A percentile compares a stretch with the other conserved stretches of the same genome.
Evolutionary conservation across 148 eudicot genomes (phyloP).

Genomic region (Fagopyrum esculentum): DNA sequence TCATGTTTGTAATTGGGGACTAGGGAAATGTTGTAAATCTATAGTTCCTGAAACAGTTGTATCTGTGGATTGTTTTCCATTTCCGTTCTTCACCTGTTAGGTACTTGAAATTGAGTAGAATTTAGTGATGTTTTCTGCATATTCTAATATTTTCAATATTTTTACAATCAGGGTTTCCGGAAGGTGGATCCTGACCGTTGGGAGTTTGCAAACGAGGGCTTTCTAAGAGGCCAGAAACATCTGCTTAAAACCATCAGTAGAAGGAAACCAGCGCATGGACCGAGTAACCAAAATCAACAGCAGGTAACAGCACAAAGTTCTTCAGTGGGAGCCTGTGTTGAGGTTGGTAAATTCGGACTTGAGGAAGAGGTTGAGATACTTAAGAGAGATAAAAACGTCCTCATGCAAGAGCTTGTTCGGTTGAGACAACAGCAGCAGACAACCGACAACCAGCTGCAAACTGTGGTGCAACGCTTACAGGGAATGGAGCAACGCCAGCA

Average conservation of each 20-base stretch:
- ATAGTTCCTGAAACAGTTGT: not conserved
- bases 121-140: not conserved
- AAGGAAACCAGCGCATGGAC: slow-evolving; percentile 44
- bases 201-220: slow-evolving; percentile 72
- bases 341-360: slow-evolving; percentile 59
- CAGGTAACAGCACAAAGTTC: slow-evolving; percentile 24
- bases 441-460: slow-evolving; percentile 48
- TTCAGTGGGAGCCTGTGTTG: slow-evolving; percentile 48
- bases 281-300: slow-evolving; percentile 32
- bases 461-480: slow-evolving; percentile 53
- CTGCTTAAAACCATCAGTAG: slow-evolving; percentile 43
- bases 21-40: not conserved
- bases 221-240: slow-evolving; percentile 52
- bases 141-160: not conserved
- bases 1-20: not conserved
- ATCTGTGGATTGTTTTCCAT: not conserved
- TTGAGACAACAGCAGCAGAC: slow-evolving; percentile 54
- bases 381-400: slow-evolving; percentile 53
- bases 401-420: slow-evolving; percentile 65
- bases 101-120: not conserved
- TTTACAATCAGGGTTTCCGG: slow-evolving; percentile 41
- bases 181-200: slow-evolving; percentile 69
- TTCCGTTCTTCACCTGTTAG: not conserved
- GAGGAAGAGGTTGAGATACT: slow-evolving; percentile 62
- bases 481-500: slow-evolving; percentile 73